Percentiles rank a stretch among this genome's conserved stretches.
These are phyloP conservation scores for Tetracladium setigerum DNA, from an alignment of 495 filamentous ascomycete species.

Conservation along the genomic window DNA sequence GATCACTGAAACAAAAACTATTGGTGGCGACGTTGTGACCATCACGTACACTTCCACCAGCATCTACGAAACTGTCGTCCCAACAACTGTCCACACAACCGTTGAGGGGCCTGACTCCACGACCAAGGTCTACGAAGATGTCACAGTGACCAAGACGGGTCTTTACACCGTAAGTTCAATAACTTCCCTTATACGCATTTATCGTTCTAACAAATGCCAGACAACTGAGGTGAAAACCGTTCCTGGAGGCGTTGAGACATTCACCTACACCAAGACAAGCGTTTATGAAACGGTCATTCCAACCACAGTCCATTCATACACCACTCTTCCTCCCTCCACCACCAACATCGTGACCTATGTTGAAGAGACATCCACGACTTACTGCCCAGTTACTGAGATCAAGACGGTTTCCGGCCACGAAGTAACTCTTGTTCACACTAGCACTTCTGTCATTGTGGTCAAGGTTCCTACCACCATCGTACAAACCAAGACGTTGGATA, in stretches of 20 bases:
- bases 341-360: conserved; percentile 3
- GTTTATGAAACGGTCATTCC: conserved; percentile 7
- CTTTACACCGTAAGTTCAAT: too few relatives aligned
- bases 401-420: conserved; percentile 6
- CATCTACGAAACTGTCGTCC: not conserved
- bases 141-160: too few relatives aligned
- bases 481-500: not conserved
- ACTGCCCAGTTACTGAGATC: conserved; percentile 7
- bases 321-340: not conserved
- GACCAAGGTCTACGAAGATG: too few relatives aligned
- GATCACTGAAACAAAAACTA: conserved; percentile 6
- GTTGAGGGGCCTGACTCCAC: not conserved
- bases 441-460: conserved; percentile 7
- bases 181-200: too few relatives aligned
- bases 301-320: not conserved
- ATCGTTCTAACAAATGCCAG: too few relatives aligned
- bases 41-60: not conserved
- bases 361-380: conserved; percentile 5
- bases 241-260: conserved; percentile 4
- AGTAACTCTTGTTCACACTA: conserved; percentile 7
- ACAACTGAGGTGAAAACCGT: not conserved
- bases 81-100: not conserved
- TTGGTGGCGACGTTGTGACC: not conserved
- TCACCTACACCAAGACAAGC: conserved; percentile 15
- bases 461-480: conserved; percentile 6